Evolutionary conservation across 179 eudicot genomes (phyloP).

Genomic region (Spergularia azorica): DNA sequence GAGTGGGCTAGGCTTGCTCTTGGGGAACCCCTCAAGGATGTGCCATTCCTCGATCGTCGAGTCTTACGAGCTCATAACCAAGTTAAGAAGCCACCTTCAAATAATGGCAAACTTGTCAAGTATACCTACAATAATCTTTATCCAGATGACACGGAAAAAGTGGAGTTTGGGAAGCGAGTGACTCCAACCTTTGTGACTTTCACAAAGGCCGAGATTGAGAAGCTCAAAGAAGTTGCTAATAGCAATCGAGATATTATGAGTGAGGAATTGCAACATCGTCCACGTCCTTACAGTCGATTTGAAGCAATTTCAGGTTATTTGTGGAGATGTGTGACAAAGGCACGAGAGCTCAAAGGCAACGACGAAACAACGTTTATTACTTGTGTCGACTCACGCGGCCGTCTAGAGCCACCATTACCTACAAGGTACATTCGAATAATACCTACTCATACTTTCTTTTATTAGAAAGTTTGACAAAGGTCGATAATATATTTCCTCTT

Average conservation of each 20-base stretch:
- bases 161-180: neutral
- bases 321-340: constrained; percentile 37
- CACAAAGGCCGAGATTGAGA: constrained; percentile 16
- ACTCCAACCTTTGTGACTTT: neutral
- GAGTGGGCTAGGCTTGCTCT: constrained; percentile 46
- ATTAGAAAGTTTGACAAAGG: too few species aligned
- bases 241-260: neutral
- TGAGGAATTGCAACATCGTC: too few species aligned
- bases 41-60: constrained; percentile 24
- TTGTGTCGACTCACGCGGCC: constrained; percentile 13
- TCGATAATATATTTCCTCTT: too few species aligned
- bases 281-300: constrained; percentile 26
- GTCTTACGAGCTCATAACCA: neutral
- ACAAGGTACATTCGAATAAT: neutral
- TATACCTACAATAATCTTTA: neutral
- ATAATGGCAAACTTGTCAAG: neutral
- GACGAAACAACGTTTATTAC: constrained; percentile 17
- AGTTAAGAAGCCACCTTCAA: neutral
- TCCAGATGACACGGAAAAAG: neutral
- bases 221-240: constrained; percentile 24
- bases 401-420: constrained; percentile 34
- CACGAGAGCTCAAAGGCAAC: constrained; percentile 16
- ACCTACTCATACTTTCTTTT: too few species aligned
- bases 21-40: constrained; percentile 12
- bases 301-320: constrained; percentile 30